phyloP scores from a whole-genome alignment of 2,329 filamentous ascomycete genomes.

The Exophiala oligosperma region DNA sequence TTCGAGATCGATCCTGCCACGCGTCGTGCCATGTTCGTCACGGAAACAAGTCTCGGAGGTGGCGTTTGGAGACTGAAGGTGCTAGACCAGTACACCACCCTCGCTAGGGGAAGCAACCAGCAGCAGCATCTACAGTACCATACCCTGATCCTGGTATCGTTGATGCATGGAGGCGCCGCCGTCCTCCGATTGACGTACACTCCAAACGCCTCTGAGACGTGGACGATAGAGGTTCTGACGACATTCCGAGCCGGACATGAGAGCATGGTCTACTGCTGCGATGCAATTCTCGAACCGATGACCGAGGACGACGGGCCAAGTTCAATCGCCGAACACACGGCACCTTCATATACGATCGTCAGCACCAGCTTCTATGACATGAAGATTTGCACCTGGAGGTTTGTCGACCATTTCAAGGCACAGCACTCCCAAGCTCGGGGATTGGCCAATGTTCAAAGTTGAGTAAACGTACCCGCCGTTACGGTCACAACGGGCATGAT shows the following conservation, averaged over 20 bases:
- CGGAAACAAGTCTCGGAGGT: conserved; percentile 67
- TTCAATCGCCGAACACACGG: neutral
- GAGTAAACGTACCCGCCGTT: neutral
- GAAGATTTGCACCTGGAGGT: conserved; percentile 51
- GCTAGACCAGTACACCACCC: conserved; percentile 26
- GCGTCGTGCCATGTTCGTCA: conserved; percentile 35
- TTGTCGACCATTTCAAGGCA: conserved; percentile 22
- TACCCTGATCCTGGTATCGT: conserved; percentile 72
- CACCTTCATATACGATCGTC: conserved; percentile 34
- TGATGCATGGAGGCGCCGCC: conserved; percentile 85
- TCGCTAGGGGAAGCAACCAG: neutral
- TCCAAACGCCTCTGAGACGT: conserved; percentile 31
- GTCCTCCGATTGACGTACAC: conserved; percentile 53
- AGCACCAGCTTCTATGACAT: conserved; percentile 58
- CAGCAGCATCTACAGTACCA: conserved; percentile 14
- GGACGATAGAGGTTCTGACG: conserved; percentile 62
- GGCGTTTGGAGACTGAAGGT: conserved; percentile 86
- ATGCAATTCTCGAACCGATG: conserved; percentile 40
- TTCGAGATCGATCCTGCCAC: conserved; percentile 40
- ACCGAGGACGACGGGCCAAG: conserved; percentile 14
- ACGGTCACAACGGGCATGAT: neutral
- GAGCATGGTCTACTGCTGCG: conserved; percentile 92
- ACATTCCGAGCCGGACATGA: conserved; percentile 75
- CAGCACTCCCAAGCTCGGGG: conserved; percentile 4
- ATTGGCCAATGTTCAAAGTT: neutral